Base-by-base conservation (phyloP, 2,329 filamentous ascomycete genomes). In the Coniella vitis region DNA sequence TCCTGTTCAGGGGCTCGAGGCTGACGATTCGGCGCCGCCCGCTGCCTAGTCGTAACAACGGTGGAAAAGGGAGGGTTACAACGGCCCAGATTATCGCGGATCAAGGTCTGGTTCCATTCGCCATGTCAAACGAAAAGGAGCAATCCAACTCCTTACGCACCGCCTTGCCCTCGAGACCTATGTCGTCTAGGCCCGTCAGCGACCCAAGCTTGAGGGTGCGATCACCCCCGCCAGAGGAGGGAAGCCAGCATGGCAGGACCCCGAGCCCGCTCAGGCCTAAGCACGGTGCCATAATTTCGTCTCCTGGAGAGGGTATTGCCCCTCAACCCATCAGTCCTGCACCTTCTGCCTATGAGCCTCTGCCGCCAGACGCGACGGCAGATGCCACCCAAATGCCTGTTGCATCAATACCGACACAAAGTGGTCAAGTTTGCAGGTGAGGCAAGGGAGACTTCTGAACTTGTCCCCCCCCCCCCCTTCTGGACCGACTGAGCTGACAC, bases 341-440 rank as follows among this genome's bases (percentile, higher is more conserved):
- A 16, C 46, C 48, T 13, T 51, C 48, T 41, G 21, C 48, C 34
- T 38, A 51, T 20, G 51, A 53, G 17, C 51, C 36, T 13, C 17
- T 40, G 32, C 39, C 38, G 38, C 40, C 44, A 47, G 51, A 53
- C 20, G 48, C 8, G 8, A 45, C 48, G 45, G 45, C 40, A 25
- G 52, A 51, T 43, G 36, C 45, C 19, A 38, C 41, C 25, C 25
- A 19, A 16, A 31, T 47, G 19, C 32, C 40, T 9, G 35, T 29
- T 31, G 25, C 31, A 22, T 21, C 51, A 12, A 17, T 39, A n/a
- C 59, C 61, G 37, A 61, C 61, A 29, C 69, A 81, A 38, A 71
- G 69, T 43, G 83, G 83, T 3, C 84, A 87, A 63, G 70, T 86
- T 39, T 88, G 84, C 80, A 87, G 84, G 84, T 86, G 69, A 61